Evolutionary conservation across 2,329 filamentous ascomycete species (phyloP).

Genomic region (Claviceps citrina): DNA sequence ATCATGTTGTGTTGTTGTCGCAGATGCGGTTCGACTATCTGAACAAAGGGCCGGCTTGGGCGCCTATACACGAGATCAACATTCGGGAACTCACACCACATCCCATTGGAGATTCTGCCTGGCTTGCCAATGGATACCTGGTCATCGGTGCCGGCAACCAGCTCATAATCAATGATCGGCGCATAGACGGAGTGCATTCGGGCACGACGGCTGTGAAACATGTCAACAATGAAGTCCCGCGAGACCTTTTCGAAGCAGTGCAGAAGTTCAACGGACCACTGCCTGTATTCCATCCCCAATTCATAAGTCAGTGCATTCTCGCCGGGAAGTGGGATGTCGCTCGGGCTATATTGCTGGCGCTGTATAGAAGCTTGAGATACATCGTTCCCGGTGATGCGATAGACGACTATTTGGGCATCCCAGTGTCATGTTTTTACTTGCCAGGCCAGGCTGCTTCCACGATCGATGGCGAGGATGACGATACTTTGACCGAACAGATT

Average conservation of each 20-base stretch:
- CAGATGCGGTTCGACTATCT: slow-evolving; percentile 88
- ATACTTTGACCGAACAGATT: slow-evolving; percentile 54
- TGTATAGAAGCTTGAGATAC: slow-evolving; percentile 68
- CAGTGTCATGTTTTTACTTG: slow-evolving; percentile 3
- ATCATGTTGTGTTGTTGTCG: slow-evolving; percentile 64
- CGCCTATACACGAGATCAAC: slow-evolving; percentile 64
- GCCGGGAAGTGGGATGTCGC: slow-evolving; percentile 61
- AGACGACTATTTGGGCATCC: slow-evolving; percentile 58
- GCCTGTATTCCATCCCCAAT: slow-evolving; percentile 83
- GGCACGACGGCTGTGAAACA: slow-evolving; percentile 38
- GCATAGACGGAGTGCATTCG: slow-evolving; percentile 48
- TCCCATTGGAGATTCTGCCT: slow-evolving; percentile 83
- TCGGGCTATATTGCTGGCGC: slow-evolving; percentile 52
- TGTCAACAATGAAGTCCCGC: slow-evolving; percentile 33
- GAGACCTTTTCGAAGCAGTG: slow-evolving; percentile 68
- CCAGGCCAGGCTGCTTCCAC: slow-evolving; percentile 23
- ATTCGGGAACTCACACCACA: slow-evolving; percentile 73
- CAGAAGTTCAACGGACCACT: slow-evolving; percentile 74
- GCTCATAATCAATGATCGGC: slow-evolving; percentile 67
- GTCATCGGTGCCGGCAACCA: slow-evolving; percentile 86
- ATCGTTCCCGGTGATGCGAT: slow-evolving; percentile 67
- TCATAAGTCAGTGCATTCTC: slow-evolving; percentile 73
- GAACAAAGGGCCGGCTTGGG: slow-evolving; percentile 80
- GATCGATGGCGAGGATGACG: slow-evolving; percentile 30
- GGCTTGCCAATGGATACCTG: slow-evolving; percentile 72